phyloP scores from a whole-genome alignment of 108 stramenopile genomes.

The Pseudonitzschia multistriata region DNA sequence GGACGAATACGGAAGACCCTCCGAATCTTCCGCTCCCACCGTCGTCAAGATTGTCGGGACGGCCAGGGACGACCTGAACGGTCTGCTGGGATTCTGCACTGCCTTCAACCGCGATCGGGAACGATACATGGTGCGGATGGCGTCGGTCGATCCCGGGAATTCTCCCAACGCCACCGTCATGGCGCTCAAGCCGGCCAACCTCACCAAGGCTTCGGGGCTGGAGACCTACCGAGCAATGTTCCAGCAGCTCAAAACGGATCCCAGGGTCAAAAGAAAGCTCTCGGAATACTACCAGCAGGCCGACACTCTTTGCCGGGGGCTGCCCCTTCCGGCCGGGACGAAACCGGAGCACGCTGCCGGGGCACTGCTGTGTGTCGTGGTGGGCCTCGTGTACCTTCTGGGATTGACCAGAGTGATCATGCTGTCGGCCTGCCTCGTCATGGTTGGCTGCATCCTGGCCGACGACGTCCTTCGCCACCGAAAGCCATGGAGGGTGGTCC shows the following conservation, averaged over 20 bases:
- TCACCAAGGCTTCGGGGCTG: conserved; percentile 35
- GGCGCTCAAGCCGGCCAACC: conserved; percentile 51
- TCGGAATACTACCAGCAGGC: conserved; percentile 10
- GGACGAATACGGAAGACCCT: not conserved
- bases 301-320: conserved; percentile 13
- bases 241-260: conserved; percentile 42
- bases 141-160: not conserved
- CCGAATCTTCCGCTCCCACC: not conserved
- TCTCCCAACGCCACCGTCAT: conserved; percentile 22
- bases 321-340: not conserved
- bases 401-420: conserved; percentile 47
- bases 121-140: conserved; percentile 52
- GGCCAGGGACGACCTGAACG: conserved; percentile 45
- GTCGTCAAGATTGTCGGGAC: conserved; percentile 50
- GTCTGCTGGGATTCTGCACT: conserved; percentile 42
- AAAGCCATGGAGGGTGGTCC: not conserved
- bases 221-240: conserved; percentile 44
- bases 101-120: conserved; percentile 39
- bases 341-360: conserved; percentile 31
- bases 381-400: conserved; percentile 28
- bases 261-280: conserved; percentile 30
- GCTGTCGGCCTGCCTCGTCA: conserved; percentile 24
- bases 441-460: not conserved
- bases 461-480: not conserved
- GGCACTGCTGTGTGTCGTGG: conserved; percentile 7